Conservation (phyloP, 2,329 filamentous ascomycete species). For the Pseudogymnoascus sp. region DNA sequence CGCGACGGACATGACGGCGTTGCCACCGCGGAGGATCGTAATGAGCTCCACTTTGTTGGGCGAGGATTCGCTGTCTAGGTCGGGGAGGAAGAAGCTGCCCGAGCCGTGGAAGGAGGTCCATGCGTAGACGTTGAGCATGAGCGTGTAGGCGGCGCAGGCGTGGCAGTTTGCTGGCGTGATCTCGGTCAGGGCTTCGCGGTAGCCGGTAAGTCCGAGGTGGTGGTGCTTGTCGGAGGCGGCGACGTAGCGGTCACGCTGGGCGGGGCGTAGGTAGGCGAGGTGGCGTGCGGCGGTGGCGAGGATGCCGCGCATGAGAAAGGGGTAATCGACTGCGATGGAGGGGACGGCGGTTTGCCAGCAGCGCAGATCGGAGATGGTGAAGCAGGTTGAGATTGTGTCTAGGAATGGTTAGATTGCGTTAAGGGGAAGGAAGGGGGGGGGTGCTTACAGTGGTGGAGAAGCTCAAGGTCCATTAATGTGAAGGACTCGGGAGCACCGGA, state of each 20-base stretch:
- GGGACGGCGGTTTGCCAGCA: slow-evolving; percentile 18
- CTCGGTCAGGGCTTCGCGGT: slow-evolving; percentile 10
- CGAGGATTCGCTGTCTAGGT: background rate
- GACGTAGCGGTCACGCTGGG: background rate
- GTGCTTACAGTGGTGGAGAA: slow-evolving; percentile 16
- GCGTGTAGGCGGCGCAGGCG: slow-evolving; percentile 16
- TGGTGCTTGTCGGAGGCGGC: slow-evolving; percentile 14
- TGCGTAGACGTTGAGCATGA: slow-evolving; percentile 13
- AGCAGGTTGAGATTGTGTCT: slow-evolving; percentile 15
- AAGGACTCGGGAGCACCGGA: background rate
- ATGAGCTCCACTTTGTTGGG: slow-evolving; percentile 11
- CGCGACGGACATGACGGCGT: background rate
- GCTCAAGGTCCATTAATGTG: slow-evolving; percentile 16
- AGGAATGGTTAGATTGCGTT: background rate
- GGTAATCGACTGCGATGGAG: slow-evolving; percentile 15
- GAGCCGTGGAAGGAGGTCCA: slow-evolving; percentile 15
- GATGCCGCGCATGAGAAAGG: slow-evolving; percentile 18
- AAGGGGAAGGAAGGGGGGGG: background rate
- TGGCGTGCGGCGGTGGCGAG: slow-evolving; percentile 19
- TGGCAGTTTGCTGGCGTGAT: slow-evolving; percentile 15
- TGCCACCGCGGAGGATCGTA: slow-evolving; percentile 12
- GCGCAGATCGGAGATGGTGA: slow-evolving; percentile 12
- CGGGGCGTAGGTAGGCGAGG: slow-evolving; percentile 13
- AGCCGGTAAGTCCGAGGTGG: slow-evolving; percentile 11
- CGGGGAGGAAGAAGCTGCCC: slow-evolving; percentile 15